phyloP scores from a whole-genome alignment of 805 yeast species.

The Metschnikowia amazonensis region DNA sequence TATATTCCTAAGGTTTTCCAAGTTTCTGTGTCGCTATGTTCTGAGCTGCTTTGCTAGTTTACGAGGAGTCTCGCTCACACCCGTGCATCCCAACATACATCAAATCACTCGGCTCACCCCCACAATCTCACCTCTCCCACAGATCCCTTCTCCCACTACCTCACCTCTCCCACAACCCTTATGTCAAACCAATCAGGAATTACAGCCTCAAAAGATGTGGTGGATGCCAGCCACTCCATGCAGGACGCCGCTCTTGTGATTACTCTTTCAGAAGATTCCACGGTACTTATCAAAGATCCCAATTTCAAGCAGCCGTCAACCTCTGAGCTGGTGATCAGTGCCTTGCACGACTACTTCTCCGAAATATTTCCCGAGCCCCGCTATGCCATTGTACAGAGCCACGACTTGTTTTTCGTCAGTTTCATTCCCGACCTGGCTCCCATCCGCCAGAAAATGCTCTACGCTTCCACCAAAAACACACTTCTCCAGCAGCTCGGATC shows the following conservation, averaged over 20 bases:
- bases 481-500: constrained; percentile 72
- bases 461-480: constrained; percentile 85
- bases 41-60: no score
- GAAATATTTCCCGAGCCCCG: constrained; percentile 34
- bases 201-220: constrained; percentile 39
- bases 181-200: constrained; percentile 47
- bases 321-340: constrained; percentile 18
- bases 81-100: no score
- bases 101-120: no score
- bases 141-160: no score
- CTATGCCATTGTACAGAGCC: constrained; percentile 28
- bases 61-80: no score
- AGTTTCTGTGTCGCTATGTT: no score
- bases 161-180: not conserved
- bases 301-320: constrained; percentile 16
- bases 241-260: constrained; percentile 26
- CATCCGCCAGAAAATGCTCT: constrained; percentile 84
- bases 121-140: no score
- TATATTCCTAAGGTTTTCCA: no score
- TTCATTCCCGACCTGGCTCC: constrained; percentile 85
- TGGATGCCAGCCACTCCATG: constrained; percentile 42
- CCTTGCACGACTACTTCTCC: constrained; percentile 22
- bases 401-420: constrained; percentile 54
- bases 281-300: constrained; percentile 31
- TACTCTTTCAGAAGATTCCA: constrained; percentile 31